A percentile compares a stretch with the other conserved stretches of the same genome.
phyloP scores from a whole-genome alignment of 164 flowering plant genomes.

The Sedum album region DNA sequence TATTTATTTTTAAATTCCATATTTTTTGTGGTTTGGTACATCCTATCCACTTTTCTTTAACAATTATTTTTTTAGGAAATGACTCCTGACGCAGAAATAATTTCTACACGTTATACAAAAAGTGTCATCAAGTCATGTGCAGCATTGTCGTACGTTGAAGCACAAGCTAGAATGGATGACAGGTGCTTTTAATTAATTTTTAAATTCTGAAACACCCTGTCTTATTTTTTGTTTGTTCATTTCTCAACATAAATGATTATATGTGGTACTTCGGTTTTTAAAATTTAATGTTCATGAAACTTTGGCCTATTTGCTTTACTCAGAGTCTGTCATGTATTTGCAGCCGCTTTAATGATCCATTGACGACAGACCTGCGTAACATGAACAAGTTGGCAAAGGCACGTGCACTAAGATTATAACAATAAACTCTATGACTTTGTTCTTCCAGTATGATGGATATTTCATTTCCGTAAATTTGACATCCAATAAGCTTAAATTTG shows the following conservation, averaged over 20 bases:
- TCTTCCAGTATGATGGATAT: too few relatives aligned
- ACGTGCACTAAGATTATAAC: slow-evolving; percentile 8
- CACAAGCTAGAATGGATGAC: slow-evolving; percentile 99
- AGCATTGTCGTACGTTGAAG: slow-evolving; percentile 94
- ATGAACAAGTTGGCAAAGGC: slow-evolving; percentile 92
- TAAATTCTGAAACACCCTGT: neutral
- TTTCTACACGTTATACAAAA: slow-evolving; percentile 82
- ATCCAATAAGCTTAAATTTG: slow-evolving; percentile 10
- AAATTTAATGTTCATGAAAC: neutral
- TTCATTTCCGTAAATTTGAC: too few relatives aligned
- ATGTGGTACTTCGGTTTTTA: too few relatives aligned
- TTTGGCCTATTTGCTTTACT: neutral
- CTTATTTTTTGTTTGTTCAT: neutral
- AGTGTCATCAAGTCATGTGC: slow-evolving; percentile 94
- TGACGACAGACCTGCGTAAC: slow-evolving; percentile 85
- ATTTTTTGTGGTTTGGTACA: too few relatives aligned
- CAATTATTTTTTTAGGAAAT: slow-evolving; percentile 53
- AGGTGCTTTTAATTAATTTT: slow-evolving; percentile 33
- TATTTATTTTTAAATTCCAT: neutral
- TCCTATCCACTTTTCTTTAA: neutral
- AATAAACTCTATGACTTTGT: neutral
- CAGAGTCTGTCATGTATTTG: slow-evolving; percentile 12
- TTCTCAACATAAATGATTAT: neutral
- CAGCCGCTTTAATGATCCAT: slow-evolving; percentile 87
- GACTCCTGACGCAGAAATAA: slow-evolving; percentile 89